Evolutionary conservation across 345 rosid species (phyloP).

Genomic region (Boechera divaricarpa): DNA sequence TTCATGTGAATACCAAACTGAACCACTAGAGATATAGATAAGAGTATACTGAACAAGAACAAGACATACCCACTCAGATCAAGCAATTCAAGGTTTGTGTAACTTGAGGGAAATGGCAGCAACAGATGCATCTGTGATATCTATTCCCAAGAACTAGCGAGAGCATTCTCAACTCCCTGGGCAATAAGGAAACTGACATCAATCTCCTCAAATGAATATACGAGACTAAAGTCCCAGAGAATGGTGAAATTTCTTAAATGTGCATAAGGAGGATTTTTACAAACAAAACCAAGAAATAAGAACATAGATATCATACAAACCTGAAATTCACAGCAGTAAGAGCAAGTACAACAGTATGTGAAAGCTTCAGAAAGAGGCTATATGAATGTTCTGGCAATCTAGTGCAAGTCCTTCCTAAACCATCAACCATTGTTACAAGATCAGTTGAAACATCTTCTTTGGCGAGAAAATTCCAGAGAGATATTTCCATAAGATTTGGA

Average conservation of each 20-base stretch:
- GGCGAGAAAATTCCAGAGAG: conserved; percentile 80
- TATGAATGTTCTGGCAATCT: conserved; percentile 84
- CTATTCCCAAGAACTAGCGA: conserved; percentile 95
- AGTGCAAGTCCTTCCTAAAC: conserved; percentile 76
- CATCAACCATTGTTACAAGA: conserved; percentile 68
- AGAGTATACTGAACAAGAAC: conserved; percentile 16
- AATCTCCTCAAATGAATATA: not conserved
- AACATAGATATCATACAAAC: conserved; percentile 48
- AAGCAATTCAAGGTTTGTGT: conserved; percentile 78
- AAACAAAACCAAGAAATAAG: conserved; percentile 11
- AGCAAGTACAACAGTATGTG: conserved; percentile 82
- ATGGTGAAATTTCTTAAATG: not conserved
- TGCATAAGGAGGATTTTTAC: not conserved
- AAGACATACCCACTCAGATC: conserved; percentile 96
- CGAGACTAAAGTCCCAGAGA: not conserved
- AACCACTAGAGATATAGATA: conserved; percentile 1
- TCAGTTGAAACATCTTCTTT: conserved; percentile 79
- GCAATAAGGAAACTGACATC: conserved; percentile 24
- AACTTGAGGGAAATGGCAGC: conserved; percentile 85
- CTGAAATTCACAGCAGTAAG: conserved; percentile 84
- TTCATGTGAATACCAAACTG: not conserved
- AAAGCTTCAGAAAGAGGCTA: conserved; percentile 83
- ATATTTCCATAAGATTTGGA: conserved; percentile 80
- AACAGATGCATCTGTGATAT: conserved; percentile 91
- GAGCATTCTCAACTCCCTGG: conserved; percentile 87